A percentile compares a stretch with the other conserved stretches of the same genome.
phyloP scores from a whole-genome alignment of 441 rosid genomes.

The Populus trichocarpa region DNA sequence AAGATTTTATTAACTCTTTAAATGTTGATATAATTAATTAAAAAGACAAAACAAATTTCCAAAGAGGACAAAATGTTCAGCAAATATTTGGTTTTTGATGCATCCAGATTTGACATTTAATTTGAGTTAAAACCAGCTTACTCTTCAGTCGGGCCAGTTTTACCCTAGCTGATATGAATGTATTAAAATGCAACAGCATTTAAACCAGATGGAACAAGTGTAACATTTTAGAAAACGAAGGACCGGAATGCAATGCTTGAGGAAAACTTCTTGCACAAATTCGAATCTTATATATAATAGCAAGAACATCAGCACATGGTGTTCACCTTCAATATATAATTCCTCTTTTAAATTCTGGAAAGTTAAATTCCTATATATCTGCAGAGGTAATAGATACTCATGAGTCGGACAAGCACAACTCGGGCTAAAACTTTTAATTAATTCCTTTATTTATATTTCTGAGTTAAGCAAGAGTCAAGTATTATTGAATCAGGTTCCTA shows the following conservation, averaged over 20 bases:
- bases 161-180: background rate
- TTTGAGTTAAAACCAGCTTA: too few relatives aligned
- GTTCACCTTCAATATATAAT: constrained; percentile 2
- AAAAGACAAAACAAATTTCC: too few relatives aligned
- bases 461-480: background rate
- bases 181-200: too few relatives aligned
- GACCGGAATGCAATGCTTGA: background rate
- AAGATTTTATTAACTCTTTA: too few relatives aligned
- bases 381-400: background rate
- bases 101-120: too few relatives aligned
- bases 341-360: background rate
- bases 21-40: too few relatives aligned
- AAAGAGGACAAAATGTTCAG: too few relatives aligned
- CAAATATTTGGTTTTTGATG: too few relatives aligned
- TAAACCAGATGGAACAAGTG: too few relatives aligned
- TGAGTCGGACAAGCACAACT: constrained; percentile 3
- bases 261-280: background rate
- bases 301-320: constrained; percentile 8
- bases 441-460: too few relatives aligned
- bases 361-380: constrained; percentile 11
- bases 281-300: background rate
- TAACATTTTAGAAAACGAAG: too few relatives aligned
- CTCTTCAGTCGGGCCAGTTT: background rate
- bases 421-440: background rate
- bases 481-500: background rate